Evolutionary conservation across 108 stramenopile species (phyloP), one percentile per base, ranked within the genome.

Genomic region (Cyclotella baltica): DNA sequence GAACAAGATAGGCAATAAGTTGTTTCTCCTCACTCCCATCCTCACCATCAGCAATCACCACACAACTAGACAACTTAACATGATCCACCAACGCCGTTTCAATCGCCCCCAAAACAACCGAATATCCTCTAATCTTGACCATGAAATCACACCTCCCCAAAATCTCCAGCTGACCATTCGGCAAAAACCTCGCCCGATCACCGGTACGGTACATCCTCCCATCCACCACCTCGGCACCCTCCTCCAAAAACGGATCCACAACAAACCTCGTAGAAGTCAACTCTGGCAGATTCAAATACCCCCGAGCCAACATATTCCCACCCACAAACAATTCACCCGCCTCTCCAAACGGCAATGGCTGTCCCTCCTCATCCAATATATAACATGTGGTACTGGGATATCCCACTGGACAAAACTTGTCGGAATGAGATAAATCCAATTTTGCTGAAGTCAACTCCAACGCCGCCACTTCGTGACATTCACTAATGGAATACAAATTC

Each of bases 71-170:
- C 0, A 78, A 23, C 31, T 63, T 57, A 22, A 86, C 83, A 25
- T 87, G 81, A 48, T 89, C 77, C 51, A 78, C 68, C 18, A 87
- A 82, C 19, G 88, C 87, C 0, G 82, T 77, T 76, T 93, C 93
- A 11, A 93, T 75, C 3, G 93, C 93, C 3, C 90, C 87, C 43
- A 91, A 67, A 11, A 88, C 93, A 29, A 94, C 91, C 5, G 86
- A 88, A 71, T 94, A 72, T 78, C 93, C 93, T n/a, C 93, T 83
- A 28, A 94, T 87, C 85, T 94, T 94, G 59, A 94, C 89, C 88
- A 91, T 91, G 75, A 88, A 90, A 76, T 91, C 93, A 62, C 90
- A 89, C 35, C 93, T 84, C 18, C 93, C 93, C 35, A 91, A 67
- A 36, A 94, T 88, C 69, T 91, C 93, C 31, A 94, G 78, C 37